Percentiles rank a stretch among this genome's conserved stretches.
Evolutionary conservation across 768 basidiomycete genomes (phyloP).

Genomic region (Galerina marginata): DNA sequence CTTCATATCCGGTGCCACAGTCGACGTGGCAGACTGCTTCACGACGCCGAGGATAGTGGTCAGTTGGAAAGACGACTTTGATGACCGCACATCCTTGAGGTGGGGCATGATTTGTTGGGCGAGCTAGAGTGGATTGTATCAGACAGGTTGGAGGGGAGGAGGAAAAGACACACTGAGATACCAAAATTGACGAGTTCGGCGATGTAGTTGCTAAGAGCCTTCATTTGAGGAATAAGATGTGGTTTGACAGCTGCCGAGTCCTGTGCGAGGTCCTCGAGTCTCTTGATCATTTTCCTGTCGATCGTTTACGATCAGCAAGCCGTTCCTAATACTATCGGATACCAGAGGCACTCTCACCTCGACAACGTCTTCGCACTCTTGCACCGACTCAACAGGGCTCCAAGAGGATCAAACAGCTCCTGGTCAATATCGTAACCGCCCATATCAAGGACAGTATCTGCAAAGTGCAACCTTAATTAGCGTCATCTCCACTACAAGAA

Average conservation of each 20-base stretch:
- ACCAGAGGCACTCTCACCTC: constrained; percentile 51
- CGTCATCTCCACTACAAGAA: not conserved
- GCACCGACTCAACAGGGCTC: constrained; percentile 81
- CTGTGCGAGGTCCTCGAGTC: constrained; percentile 79
- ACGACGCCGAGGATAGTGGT: constrained; percentile 72
- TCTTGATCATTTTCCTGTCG: constrained; percentile 83
- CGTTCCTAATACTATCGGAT: not conserved
- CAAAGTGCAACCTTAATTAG: not conserved
- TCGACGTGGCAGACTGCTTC: constrained; percentile 73
- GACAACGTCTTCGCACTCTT: constrained; percentile 81
- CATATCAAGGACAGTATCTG: constrained; percentile 77
- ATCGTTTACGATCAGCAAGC: not conserved
- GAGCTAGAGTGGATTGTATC: constrained; percentile 50
- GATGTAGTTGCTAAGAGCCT: constrained; percentile 71
- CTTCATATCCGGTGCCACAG: constrained; percentile 69
- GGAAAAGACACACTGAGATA: constrained; percentile 66
- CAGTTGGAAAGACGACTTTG: constrained; percentile 82
- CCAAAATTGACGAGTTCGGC: constrained; percentile 90
- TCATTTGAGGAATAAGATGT: constrained; percentile 74
- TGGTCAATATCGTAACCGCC: constrained; percentile 75
- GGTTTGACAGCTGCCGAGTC: constrained; percentile 75
- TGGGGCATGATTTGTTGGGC: constrained; percentile 91
- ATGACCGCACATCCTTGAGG: constrained; percentile 76
- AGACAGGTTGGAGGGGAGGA: not conserved
- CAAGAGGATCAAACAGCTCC: constrained; percentile 83